A percentile compares a stretch with the other conserved stretches of the same genome.
Conservation (phyloP, 2,329 filamentous ascomycete species). For the Fusarium kyushuense region DNA sequence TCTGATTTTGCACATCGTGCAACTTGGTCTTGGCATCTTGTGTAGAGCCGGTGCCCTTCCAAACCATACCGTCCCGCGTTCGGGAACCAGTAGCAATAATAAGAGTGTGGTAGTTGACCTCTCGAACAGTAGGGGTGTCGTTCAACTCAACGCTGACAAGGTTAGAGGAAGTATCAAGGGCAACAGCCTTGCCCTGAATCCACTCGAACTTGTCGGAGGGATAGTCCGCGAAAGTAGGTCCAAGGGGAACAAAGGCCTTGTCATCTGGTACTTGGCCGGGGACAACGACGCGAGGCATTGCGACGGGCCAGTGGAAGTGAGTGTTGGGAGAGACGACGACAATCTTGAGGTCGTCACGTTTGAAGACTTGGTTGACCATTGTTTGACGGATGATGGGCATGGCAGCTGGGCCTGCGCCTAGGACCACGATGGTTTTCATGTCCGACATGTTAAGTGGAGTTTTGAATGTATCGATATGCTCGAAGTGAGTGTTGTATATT, state of each 20-base stretch:
- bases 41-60: constrained; percentile 60
- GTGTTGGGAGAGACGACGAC: constrained; percentile 62
- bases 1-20: constrained; percentile 51
- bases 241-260: constrained; percentile 51
- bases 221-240: constrained; percentile 63
- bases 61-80: constrained; percentile 60
- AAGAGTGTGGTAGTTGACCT: constrained; percentile 63
- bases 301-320: constrained; percentile 63
- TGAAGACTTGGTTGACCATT: constrained; percentile 58
- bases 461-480: neutral
- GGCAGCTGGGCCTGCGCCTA: constrained; percentile 63
- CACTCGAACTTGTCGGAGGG: constrained; percentile 63
- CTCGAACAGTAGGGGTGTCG: constrained; percentile 49
- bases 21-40: constrained; percentile 58
- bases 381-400: constrained; percentile 64
- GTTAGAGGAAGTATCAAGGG: constrained; percentile 57
- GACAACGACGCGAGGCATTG: constrained; percentile 61
- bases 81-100: constrained; percentile 67
- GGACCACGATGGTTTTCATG: constrained; percentile 60
- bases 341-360: constrained; percentile 57
- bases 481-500: neutral
- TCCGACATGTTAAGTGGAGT: constrained; percentile 29
- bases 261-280: constrained; percentile 60
- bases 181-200: constrained; percentile 61
- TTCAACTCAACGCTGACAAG: constrained; percentile 57